Conservation (phyloP, 176 grass and related monocot species). For the Juncus inflexus region DNA sequence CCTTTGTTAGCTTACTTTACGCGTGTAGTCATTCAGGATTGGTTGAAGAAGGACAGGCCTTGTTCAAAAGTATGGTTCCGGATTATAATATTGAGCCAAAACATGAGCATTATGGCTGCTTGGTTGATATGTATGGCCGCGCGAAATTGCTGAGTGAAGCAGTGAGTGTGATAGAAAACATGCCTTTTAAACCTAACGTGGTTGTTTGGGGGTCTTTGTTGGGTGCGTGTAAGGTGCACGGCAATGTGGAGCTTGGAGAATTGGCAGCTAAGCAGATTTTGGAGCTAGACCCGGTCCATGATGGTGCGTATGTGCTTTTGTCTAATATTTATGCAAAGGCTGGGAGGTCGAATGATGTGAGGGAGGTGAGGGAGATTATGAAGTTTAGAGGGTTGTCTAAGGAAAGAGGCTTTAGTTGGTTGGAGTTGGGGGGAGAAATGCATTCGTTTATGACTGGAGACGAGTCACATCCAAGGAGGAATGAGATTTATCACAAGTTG, state of each 20-base stretch:
- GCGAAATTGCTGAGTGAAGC: conserved; percentile 67
- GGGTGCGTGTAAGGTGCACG: conserved; percentile 59
- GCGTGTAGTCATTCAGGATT: conserved; percentile 87
- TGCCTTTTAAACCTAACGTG: conserved; percentile 62
- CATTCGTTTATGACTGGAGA: conserved; percentile 41
- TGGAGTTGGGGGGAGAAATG: conserved; percentile 42
- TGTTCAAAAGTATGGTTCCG: conserved; percentile 62
- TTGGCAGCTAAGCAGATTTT: conserved; percentile 61
- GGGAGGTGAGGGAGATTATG: conserved; percentile 46
- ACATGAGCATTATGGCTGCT: conserved; percentile 60
- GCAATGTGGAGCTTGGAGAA: conserved; percentile 49
- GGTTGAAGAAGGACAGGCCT: conserved; percentile 52
- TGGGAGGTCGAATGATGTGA: conserved; percentile 51
- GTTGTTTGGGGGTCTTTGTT: conserved; percentile 75
- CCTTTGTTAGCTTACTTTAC: conserved; percentile 68
- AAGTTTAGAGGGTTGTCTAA: conserved; percentile 48
- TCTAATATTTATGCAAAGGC: conserved; percentile 70
- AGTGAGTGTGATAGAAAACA: conserved; percentile 55
- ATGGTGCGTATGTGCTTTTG: conserved; percentile 60
- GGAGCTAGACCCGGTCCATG: conserved; percentile 60
- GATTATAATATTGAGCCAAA: conserved; percentile 52
- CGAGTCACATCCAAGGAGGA: conserved; percentile 34
- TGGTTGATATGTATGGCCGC: conserved; percentile 76
- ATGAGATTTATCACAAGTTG: conserved; percentile 31
- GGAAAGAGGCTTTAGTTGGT: conserved; percentile 68